These are phyloP conservation scores for Lipomyces kockii DNA, from an alignment of 805 yeast genomes.

Conservation along the genomic window DNA sequence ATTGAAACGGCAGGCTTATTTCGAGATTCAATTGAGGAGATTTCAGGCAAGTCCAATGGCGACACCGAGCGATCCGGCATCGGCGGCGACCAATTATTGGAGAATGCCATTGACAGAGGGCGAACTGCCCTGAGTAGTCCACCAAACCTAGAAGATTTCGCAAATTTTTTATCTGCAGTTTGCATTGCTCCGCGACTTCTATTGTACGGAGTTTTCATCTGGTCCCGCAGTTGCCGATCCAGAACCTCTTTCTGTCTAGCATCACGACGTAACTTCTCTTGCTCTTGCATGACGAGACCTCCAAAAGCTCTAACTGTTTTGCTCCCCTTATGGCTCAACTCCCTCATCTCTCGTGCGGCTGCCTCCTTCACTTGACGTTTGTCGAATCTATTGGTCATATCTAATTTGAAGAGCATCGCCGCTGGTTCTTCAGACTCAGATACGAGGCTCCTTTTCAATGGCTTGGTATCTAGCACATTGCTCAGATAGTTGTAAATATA, in stretches of 20 bases:
- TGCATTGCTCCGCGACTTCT: neutral
- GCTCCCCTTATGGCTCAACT: constrained; percentile 46
- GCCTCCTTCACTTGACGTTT: constrained; percentile 46
- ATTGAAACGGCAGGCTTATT: constrained; percentile 57
- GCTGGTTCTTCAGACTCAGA: constrained; percentile 28
- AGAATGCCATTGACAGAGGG: constrained; percentile 49
- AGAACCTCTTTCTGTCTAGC: constrained; percentile 50
- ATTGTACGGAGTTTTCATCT: constrained; percentile 6
- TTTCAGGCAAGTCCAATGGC: constrained; percentile 65
- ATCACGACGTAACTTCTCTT: constrained; percentile 60
- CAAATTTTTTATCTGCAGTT: constrained; percentile 10
- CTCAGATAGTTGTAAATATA: constrained; percentile 66
- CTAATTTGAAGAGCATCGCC: constrained; percentile 24
- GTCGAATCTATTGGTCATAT: constrained; percentile 39
- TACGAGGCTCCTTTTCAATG: constrained; percentile 36
- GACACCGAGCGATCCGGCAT: constrained; percentile 53
- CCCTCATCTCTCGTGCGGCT: constrained; percentile 52
- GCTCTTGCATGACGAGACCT: constrained; percentile 54
- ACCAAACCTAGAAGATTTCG: constrained; percentile 45
- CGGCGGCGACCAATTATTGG: constrained; percentile 30
- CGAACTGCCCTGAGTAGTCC: constrained; percentile 49
- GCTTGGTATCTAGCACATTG: constrained; percentile 55
- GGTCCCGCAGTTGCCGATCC: constrained; percentile 24
- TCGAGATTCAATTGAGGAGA: constrained; percentile 47
- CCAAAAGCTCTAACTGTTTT: constrained; percentile 50